Evolutionary conservation across 2,329 filamentous ascomycete genomes (phyloP).

Genomic region (Trichoderma oligosporum): DNA sequence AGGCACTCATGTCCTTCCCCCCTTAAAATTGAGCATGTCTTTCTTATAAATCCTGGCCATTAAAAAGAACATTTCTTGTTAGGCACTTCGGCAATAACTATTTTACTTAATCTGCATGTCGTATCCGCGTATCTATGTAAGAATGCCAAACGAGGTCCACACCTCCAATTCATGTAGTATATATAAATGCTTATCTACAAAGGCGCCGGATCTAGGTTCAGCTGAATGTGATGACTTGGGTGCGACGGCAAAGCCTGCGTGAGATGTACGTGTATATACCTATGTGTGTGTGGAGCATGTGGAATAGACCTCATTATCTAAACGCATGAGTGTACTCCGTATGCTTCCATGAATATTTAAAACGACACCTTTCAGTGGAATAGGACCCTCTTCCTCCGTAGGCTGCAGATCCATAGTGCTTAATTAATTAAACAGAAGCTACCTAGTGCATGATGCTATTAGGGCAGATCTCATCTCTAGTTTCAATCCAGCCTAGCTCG

Average conservation of each 20-base stretch:
- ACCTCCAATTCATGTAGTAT: neutral
- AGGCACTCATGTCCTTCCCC: too few species aligned
- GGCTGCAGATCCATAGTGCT: neutral
- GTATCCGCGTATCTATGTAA: neutral
- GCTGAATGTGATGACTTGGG: neutral
- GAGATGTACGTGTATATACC: neutral
- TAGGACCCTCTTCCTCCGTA: neutral
- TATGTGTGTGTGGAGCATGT: too few species aligned
- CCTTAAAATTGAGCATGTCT: too few species aligned
- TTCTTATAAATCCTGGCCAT: too few species aligned
- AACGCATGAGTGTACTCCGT: too few species aligned
- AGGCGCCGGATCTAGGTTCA: too few species aligned
- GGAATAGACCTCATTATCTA: neutral
- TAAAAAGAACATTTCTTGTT: neutral
- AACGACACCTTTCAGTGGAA: neutral
- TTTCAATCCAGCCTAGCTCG: conserved; percentile 12
- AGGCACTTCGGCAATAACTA: neutral
- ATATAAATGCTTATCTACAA: too few species aligned
- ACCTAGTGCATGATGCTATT: neutral
- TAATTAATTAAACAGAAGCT: neutral
- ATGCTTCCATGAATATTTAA: too few species aligned
- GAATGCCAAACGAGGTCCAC: neutral
- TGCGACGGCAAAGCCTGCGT: neutral
- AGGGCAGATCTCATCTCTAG: conserved; percentile 11
- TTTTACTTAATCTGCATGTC: conserved; percentile 1